Base-by-base conservation (phyloP, 2,329 filamentous ascomycete genomes). In the Penicillium glabrum region DNA sequence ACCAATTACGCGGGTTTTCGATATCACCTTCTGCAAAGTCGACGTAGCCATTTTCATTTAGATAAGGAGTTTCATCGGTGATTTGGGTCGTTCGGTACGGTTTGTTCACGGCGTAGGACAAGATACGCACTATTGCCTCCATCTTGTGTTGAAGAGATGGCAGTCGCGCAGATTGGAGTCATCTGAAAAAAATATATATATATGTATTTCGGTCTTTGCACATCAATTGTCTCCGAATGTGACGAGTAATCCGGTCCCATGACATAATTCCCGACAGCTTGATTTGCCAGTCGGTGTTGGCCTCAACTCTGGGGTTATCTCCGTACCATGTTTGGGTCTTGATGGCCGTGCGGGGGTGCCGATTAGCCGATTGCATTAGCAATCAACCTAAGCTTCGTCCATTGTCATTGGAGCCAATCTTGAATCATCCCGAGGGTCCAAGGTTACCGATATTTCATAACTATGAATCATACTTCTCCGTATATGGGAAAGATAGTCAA, bases 1-100 rank as follows among this genome's bases (percentile, higher is more conserved):
- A 63, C 85, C 86, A 89, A 67, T 89, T 89, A 60, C 82, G 71
- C 0, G 86, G 86, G 56, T 87, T 86, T 35, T 78, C 71, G 55
- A 83, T 72, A 61, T 86, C 83, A 24, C 72, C 73, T 0, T 78
- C 77, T 6, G 70, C 68, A 60, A 85, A 86, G 64, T 79, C 79
- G 61, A 85, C 69, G 52, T 79, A 74, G 35, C 82, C 83, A 51
- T 82, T 61, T 33, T 75, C 65, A 66, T 85, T 80, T 24, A 85
- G 68, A 54, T 75, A 76, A 1, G 67, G 63, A 3, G 69, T 63
- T 1, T 69, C 63, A 13, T 77, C 58, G 24, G 70, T 63, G 35
- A 82, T 61, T 44, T 77, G 67, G 35, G 63, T 56, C n/a, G 77
- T 77, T 31, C 79, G 72, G 62, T 82, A 83, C 6, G 82, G 81